Evolutionary conservation across 2,329 filamentous ascomycete species (phyloP).

Genomic region (Fusarium paranaense): DNA sequence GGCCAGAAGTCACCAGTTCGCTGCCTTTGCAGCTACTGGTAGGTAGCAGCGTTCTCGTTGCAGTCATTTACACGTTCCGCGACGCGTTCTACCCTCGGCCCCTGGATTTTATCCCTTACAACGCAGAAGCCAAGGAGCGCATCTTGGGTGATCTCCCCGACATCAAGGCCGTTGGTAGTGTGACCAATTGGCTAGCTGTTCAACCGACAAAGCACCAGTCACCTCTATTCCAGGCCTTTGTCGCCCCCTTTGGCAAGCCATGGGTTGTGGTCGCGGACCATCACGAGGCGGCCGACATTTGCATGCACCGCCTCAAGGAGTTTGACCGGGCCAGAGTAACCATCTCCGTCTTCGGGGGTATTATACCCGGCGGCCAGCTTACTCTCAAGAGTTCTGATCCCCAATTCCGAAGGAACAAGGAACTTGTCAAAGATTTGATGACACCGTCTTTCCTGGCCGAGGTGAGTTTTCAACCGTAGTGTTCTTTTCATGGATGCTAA

Average conservation of each 20-base stretch:
- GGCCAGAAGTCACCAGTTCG: neutral
- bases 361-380: conserved; percentile 20
- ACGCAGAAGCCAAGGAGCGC: conserved; percentile 20
- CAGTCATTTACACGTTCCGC: conserved; percentile 17
- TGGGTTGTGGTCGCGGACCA: conserved; percentile 31
- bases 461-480: neutral
- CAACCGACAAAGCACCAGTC: conserved; percentile 22
- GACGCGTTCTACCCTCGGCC: conserved; percentile 19
- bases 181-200: conserved; percentile 25
- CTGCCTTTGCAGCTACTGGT: neutral
- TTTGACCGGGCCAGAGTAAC: conserved; percentile 23
- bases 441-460: conserved; percentile 22
- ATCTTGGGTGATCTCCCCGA: conserved; percentile 23
- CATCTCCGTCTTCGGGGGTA: conserved; percentile 12
- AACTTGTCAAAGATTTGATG: conserved; percentile 34
- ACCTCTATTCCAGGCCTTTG: conserved; percentile 23
- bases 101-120: conserved; percentile 22
- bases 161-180: conserved; percentile 18
- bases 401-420: conserved; percentile 33
- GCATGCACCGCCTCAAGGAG: conserved; percentile 26
- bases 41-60: conserved; percentile 7
- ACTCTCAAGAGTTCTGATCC: conserved; percentile 24
- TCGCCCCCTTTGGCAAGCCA: conserved; percentile 21
- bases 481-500: neutral
- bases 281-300: conserved; percentile 30